Base-by-base conservation (phyloP, 257 asterid species). In the Nicotiana obtusifolia region DNA sequence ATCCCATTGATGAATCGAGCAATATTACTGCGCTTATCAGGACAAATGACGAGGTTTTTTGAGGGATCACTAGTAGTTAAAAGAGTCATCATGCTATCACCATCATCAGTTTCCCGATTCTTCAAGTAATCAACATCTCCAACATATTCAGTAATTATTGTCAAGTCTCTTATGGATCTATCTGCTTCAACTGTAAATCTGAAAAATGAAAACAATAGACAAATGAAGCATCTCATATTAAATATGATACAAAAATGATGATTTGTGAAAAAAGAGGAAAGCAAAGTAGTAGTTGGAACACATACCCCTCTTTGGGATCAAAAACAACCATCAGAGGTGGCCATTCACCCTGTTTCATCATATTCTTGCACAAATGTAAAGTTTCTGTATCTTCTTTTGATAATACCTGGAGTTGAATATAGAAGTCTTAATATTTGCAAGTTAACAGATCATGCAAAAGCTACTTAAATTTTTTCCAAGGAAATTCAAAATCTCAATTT, bases 11-110 rank as follows among this genome's bases (percentile, higher is more conserved):
- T 88, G 84, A 95, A 94, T 28, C 98, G 91, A 77, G 99, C 99
- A 62, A 95, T 94, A 81, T 94, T 95, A 61, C 98, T 93, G 6
- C 87, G 90, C 82, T 90, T 91, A 81, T 96, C 98, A 0, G 99
- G 99, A 52, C 98, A 91, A 81, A 96, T 93, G 82, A 93, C 98
- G 0, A 96, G 95, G 80, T 90, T 90, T 75, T 87, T 92, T 10
- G 91, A 91, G 78, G 97, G 87, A 81, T 91, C 89, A 17, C 90
- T 78, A 10, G 99, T 90, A 52, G 80, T 86, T 78, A 96, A 93
- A 76, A 96, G 98, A 77, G 98, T 92, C 99, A 94, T 96, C 90
- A 92, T 94, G 90, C 99, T 94, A 86, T 96, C 98, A 22, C 99
- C 97, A 82, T 89, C 93, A 75, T 96, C 95, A 31, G 88, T 68